phyloP scores from a whole-genome alignment of 805 yeast species.

The Kodamaea neixiangensis region DNA sequence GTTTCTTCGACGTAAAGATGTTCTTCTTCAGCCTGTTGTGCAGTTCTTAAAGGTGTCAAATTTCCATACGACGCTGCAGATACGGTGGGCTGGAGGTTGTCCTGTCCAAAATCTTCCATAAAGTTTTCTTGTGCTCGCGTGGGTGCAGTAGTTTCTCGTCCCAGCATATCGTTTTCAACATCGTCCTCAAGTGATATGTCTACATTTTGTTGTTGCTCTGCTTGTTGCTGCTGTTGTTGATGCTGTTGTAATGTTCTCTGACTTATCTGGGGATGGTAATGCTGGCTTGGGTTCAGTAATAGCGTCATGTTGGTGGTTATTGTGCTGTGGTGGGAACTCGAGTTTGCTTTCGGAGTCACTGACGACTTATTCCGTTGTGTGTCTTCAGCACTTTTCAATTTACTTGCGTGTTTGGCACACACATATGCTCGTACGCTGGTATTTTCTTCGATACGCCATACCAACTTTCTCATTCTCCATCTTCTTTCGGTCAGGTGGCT shows the following conservation, averaged over 20 bases:
- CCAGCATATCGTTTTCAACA: slow-evolving; percentile 19
- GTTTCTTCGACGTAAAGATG: slow-evolving; percentile 67
- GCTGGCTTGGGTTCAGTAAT: slow-evolving; percentile 11
- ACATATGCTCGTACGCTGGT: slow-evolving; percentile 60
- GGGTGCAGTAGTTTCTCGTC: slow-evolving; percentile 17
- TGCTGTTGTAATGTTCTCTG: slow-evolving; percentile 7
- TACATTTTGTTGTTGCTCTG: slow-evolving; percentile 1
- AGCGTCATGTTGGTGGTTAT: slow-evolving; percentile 26
- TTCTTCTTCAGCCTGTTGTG: slow-evolving; percentile 17
- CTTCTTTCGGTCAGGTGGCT: slow-evolving; percentile 54
- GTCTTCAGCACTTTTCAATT: slow-evolving; percentile 49
- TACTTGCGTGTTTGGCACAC: slow-evolving; percentile 58
- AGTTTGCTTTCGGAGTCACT: slow-evolving; percentile 10
- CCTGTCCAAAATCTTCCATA: slow-evolving; percentile 25
- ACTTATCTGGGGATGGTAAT: slow-evolving; percentile 8
- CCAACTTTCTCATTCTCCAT: slow-evolving; percentile 90
- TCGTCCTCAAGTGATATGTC: slow-evolving; percentile 15
- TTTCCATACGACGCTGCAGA: neutral
- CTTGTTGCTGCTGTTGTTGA: slow-evolving; percentile 7
- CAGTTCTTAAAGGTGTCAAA: slow-evolving; percentile 17
- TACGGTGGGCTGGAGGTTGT: neutral
- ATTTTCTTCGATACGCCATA: slow-evolving; percentile 87
- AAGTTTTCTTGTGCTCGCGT: slow-evolving; percentile 26
- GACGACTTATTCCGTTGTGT: slow-evolving; percentile 22
- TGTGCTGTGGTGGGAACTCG: slow-evolving; percentile 31